phyloP scores from a whole-genome alignment of 2,329 filamentous ascomycete species.

The Penicillium griseofulvum region DNA sequence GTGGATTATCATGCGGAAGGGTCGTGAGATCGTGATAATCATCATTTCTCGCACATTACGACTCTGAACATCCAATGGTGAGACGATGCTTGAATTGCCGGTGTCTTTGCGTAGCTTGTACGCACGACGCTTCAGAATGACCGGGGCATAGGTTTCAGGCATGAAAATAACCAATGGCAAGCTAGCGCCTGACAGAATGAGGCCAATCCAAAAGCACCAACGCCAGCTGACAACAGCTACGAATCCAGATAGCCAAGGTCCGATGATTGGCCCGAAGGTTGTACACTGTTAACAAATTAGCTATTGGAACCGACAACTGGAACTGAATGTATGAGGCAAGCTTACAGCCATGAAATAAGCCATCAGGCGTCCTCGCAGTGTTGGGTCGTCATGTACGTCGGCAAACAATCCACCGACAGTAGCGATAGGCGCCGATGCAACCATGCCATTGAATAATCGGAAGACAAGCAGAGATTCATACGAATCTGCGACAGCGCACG shows the following conservation, averaged over 20 bases:
- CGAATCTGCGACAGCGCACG: constrained; percentile 44
- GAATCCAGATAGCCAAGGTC: constrained; percentile 48
- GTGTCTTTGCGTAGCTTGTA: constrained; percentile 57
- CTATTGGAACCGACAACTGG: background rate
- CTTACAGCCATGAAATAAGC: constrained; percentile 44
- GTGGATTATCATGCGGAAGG: constrained; percentile 67
- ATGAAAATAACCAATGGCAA: constrained; percentile 57
- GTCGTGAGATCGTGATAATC: constrained; percentile 66
- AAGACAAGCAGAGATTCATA: constrained; percentile 46
- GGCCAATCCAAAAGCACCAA: constrained; percentile 58
- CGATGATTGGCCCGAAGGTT: constrained; percentile 44
- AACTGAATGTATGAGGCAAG: background rate
- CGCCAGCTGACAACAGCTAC: constrained; percentile 45
- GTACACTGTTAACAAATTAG: constrained; percentile 29
- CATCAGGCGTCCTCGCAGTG: constrained; percentile 43
- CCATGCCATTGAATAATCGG: constrained; percentile 46
- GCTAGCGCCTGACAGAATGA: constrained; percentile 61
- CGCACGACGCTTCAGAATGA: constrained; percentile 59
- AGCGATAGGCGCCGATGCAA: constrained; percentile 46
- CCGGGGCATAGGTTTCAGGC: constrained; percentile 63
- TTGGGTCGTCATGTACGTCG: constrained; percentile 48
- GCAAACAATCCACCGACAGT: constrained; percentile 48
- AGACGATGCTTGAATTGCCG: constrained; percentile 53
- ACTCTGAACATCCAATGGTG: constrained; percentile 64
- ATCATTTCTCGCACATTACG: constrained; percentile 42